Evolutionary conservation across 2,329 filamentous ascomycete species (phyloP).

Genomic region (Cyphellophora attinorum): DNA sequence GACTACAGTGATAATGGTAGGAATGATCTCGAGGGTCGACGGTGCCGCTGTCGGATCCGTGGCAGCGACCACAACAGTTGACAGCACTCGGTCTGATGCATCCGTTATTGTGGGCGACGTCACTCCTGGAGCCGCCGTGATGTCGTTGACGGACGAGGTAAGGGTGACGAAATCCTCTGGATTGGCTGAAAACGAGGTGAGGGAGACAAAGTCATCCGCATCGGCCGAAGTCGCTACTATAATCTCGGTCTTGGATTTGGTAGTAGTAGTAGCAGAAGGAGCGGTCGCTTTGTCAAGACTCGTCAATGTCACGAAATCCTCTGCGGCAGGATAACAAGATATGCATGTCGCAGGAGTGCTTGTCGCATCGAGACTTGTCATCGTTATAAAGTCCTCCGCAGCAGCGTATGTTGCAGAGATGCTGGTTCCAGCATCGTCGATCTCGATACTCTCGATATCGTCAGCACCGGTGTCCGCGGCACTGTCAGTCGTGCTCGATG

Average conservation of each 20-base stretch:
- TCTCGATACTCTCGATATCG: too few relatives aligned
- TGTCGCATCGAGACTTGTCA: too few relatives aligned
- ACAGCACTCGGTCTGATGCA: not conserved
- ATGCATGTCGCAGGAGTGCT: too few relatives aligned
- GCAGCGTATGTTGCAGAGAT: too few relatives aligned
- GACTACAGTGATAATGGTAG: not conserved
- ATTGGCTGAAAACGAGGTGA: not conserved
- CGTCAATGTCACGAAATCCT: not conserved
- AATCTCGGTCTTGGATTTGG: not conserved
- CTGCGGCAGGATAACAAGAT: not conserved
- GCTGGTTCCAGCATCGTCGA: too few relatives aligned
- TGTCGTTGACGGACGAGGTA: not conserved
- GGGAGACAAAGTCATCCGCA: too few relatives aligned
- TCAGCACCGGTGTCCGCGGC: not conserved
- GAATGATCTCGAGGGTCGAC: not conserved
- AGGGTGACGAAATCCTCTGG: not conserved
- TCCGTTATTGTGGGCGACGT: not conserved
- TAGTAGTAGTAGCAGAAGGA: not conserved
- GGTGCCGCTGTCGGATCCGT: not conserved
- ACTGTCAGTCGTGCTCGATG: too few relatives aligned
- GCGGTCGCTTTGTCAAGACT: not conserved
- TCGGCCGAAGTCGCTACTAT: too few relatives aligned
- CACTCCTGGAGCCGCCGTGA: not conserved
- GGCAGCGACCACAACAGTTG: not conserved
- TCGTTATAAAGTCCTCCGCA: too few relatives aligned